Evolutionary conservation across 106 monocot genomes (phyloP).

Genomic region (Phalaenopsis aphrodite): DNA sequence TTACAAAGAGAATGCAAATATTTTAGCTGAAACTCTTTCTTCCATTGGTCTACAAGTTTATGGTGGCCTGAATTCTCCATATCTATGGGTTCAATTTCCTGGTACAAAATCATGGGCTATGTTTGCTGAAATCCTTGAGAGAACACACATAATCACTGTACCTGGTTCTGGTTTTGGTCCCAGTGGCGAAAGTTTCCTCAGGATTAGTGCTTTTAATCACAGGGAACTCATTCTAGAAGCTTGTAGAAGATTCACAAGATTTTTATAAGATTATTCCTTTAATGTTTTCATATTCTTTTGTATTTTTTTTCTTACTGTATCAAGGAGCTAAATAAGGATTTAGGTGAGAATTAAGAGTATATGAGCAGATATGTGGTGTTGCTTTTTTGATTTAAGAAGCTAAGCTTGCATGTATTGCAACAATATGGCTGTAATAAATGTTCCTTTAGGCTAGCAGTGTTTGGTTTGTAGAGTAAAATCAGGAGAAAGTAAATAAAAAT

Average conservation of each 20-base stretch:
- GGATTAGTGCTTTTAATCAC: slow-evolving; percentile 49
- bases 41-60: slow-evolving; percentile 46
- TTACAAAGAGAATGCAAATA: slow-evolving; percentile 55
- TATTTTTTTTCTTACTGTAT: no score
- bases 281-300: no score
- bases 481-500: no score
- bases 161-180: slow-evolving; percentile 86
- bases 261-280: neutral
- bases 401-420: no score
- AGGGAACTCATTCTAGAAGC: slow-evolving; percentile 43
- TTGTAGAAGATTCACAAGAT: slow-evolving; percentile 26
- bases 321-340: no score
- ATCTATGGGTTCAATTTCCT: slow-evolving; percentile 80
- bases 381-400: no score
- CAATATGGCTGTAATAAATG: no score
- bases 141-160: slow-evolving; percentile 56
- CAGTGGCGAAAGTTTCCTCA: slow-evolving; percentile 67
- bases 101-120: slow-evolving; percentile 69
- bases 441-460: no score
- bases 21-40: slow-evolving; percentile 39
- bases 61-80: slow-evolving; percentile 69
- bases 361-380: no score
- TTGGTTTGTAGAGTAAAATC: no score
- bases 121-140: slow-evolving; percentile 74
- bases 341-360: no score